These are phyloP conservation scores for Pichia californica DNA, from an alignment of 805 yeast species.

Conservation along the genomic window DNA sequence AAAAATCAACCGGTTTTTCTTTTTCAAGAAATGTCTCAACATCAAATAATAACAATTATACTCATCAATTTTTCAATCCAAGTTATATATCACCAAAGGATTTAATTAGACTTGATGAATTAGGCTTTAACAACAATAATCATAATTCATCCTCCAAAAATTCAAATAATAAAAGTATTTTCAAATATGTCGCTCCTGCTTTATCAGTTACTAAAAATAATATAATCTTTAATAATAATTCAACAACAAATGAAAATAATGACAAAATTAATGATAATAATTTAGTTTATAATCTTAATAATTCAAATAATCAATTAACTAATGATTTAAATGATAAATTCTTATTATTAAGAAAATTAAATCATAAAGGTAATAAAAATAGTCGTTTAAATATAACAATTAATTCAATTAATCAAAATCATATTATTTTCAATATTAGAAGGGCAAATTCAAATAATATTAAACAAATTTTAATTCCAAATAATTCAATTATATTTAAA, in stretches of 20 bases:
- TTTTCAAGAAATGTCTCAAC: slow-evolving; percentile 14
- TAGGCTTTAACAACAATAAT: slow-evolving; percentile 19
- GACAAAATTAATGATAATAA: no score
- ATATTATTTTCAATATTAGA: slow-evolving; percentile 23
- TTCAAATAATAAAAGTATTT: slow-evolving; percentile 16
- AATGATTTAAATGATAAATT: slow-evolving; percentile 18
- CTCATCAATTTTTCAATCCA: slow-evolving; percentile 32
- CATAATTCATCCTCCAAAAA: slow-evolving; percentile 11
- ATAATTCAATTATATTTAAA: neutral
- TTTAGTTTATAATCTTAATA: neutral
- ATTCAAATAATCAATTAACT: no score
- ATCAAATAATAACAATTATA: slow-evolving; percentile 8
- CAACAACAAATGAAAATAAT: no score
- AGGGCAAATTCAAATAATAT: slow-evolving; percentile 24
- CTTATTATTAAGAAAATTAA: slow-evolving; percentile 21
- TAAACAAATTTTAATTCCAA: slow-evolving; percentile 21
- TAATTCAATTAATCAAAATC: slow-evolving; percentile 16
- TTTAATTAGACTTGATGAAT: slow-evolving; percentile 24
- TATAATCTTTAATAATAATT: slow-evolving; percentile 22
- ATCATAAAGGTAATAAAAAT: slow-evolving; percentile 24
- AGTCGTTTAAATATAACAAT: slow-evolving; percentile 26
- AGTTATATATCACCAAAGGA: slow-evolving; percentile 28
- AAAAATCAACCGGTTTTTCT: slow-evolving; percentile 12
- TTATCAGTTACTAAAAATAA: slow-evolving; percentile 26
- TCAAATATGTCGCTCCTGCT: slow-evolving; percentile 21